These are phyloP conservation scores for Boechera retrofracta DNA, from an alignment of 345 rosid species.

Conservation along the genomic window DNA sequence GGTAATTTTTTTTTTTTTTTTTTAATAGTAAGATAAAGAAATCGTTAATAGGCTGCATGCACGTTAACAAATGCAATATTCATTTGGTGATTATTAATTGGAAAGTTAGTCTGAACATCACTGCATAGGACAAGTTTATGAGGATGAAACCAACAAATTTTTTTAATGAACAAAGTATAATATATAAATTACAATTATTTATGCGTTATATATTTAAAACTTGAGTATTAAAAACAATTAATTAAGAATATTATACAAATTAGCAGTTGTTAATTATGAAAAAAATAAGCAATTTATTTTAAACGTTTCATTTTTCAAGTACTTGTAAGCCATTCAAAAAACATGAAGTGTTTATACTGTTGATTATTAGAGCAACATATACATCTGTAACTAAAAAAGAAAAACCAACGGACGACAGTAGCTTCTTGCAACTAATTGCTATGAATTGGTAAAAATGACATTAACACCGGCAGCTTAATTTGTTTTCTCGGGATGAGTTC, in stretches of 20 bases:
- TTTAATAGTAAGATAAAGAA: not conserved
- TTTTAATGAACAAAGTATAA: not conserved
- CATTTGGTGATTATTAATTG: not conserved
- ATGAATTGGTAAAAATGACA: not conserved
- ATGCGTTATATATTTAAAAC: not conserved
- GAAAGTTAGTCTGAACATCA: not conserved
- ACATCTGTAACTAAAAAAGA: no score
- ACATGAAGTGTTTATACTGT: not conserved
- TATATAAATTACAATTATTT: not conserved
- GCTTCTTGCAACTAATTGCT: not conserved
- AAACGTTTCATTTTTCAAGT: not conserved
- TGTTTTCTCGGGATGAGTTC: no score
- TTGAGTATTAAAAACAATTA: not conserved
- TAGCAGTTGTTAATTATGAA: not conserved
- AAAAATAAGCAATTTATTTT: not conserved
- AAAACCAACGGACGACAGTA: not conserved
- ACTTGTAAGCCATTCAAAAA: not conserved
- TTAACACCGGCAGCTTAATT: no score
- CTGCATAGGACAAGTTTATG: not conserved
- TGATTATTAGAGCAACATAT: not conserved
- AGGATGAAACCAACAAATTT: not conserved
- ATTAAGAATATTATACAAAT: not conserved
- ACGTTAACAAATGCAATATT: slow-evolving; percentile 11
- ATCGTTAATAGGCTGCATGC: not conserved
- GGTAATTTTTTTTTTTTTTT: slow-evolving; percentile 1